Evolutionary conservation across 352 stramenopile species (phyloP).

Genomic region (Phytophthora europaea): DNA sequence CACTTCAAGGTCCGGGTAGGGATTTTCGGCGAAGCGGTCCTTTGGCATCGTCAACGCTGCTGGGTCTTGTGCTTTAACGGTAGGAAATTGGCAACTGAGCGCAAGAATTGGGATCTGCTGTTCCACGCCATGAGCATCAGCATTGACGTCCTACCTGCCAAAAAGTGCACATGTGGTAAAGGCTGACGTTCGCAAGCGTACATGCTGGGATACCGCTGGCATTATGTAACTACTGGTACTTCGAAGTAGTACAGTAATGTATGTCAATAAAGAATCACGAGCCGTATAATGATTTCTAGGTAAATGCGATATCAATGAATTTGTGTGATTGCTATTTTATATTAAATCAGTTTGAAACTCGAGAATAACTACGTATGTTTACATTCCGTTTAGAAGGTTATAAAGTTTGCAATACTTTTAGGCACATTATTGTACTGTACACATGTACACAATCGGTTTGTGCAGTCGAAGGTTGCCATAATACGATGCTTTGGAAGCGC

Average conservation of each 20-base stretch:
- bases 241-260: no score
- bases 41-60: conserved; percentile 22
- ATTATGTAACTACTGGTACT: neutral
- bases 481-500: neutral
- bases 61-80: neutral
- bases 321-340: no score
- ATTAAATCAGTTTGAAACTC: no score
- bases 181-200: neutral
- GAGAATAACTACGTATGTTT: no score
- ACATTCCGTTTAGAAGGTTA: no score
- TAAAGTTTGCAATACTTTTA: no score
- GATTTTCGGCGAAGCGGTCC: conserved; percentile 37
- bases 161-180: neutral
- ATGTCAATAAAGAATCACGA: no score
- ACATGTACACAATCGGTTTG: neutral
- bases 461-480: neutral
- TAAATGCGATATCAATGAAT: no score
- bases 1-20: conserved; percentile 38
- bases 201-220: neutral
- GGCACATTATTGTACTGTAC: neutral
- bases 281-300: no score
- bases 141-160: neutral
- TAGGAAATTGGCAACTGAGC: neutral
- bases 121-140: neutral
- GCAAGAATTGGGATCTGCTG: neutral